phyloP scores from a whole-genome alignment of 2,329 filamentous ascomycete genomes.

The Capronia coronata region DNA sequence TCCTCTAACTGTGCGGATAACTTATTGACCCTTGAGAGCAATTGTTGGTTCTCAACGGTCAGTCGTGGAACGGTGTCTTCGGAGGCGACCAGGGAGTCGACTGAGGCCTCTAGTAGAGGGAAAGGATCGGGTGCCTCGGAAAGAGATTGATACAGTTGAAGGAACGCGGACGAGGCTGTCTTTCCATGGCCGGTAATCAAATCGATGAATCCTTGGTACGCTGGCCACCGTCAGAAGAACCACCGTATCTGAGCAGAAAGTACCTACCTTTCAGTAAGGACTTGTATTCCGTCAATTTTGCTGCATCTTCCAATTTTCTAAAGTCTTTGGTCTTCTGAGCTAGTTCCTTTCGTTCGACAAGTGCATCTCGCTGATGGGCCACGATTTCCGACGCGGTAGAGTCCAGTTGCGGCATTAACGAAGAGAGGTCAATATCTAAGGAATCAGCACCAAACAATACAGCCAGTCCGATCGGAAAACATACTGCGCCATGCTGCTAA shows the following conservation, averaged over 20 bases:
- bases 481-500: constrained; percentile 94
- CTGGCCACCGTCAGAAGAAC: constrained; percentile 41
- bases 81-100: constrained; percentile 84
- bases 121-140: constrained; percentile 97
- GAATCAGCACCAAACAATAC: constrained; percentile 6
- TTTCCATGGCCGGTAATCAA: constrained; percentile 94
- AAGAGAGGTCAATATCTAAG: constrained; percentile 77
- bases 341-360: constrained; percentile 90
- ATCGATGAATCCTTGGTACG: constrained; percentile 96
- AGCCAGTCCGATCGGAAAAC: constrained; percentile 1
- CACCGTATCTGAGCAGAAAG: neutral
- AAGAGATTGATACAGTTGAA: constrained; percentile 85
- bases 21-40: constrained; percentile 70
- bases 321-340: constrained; percentile 99
- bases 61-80: constrained; percentile 90
- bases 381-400: constrained; percentile 93
- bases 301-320: constrained; percentile 80
- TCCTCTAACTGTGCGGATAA: constrained; percentile 78
- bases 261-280: constrained; percentile 71
- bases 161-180: constrained; percentile 82
- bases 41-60: constrained; percentile 75
- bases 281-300: constrained; percentile 84
- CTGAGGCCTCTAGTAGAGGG: constrained; percentile 87
- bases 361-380: constrained; percentile 85
- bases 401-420: constrained; percentile 77